Evolutionary conservation across 768 basidiomycete genomes (phyloP), one percentile per base, ranked within the genome.

Genomic region (Leucogyrophana mollusca): DNA sequence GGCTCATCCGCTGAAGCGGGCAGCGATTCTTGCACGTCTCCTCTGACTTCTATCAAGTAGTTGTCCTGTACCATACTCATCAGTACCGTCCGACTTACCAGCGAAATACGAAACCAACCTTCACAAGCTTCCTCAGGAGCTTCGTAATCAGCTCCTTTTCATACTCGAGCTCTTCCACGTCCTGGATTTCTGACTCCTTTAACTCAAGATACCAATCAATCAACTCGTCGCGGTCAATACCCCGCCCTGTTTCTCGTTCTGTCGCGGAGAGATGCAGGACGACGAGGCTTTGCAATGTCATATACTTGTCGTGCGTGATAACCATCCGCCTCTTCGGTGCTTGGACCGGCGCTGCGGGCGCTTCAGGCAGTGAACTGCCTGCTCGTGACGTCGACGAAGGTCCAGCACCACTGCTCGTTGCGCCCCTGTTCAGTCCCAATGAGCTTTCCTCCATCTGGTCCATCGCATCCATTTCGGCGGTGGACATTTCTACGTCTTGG

Each of bases 181-280:
- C 84, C 52, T 85, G 79, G 32, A 98, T 71, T 51, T 93, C 87
- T 8, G 74, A 72, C 65, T 99, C 96, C 64, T 83, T 87, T 53
- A 80, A 68, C 70, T 99, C 96, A 45, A 98, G 78, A 61, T 97
- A 98, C 94, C 93, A 95, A 62, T 95, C 92, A 52, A 95, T 87
- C 45, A 99, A 76, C 56, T 96, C 94, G 54, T 95, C 93, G 36
- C 86, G 78, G 57, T 93, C 89, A 33, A 95, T 69, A 2, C 94
- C 94, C 43, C 68, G 73, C 16, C 85, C 86, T 0, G 80, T 85
- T 56, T 82, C 79, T 21, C 78, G 74, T 69, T 99, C 96, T 10
- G 82, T 72, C 30, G 85, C 82, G 14, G 82, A 73, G 20, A 99
- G 70, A 56, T 94, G 87, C 46, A 94, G 59, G 22, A 99, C 83